Evolutionary conservation across 1,139 yeast species (phyloP).

Genomic region (Magnusiomyces magnusii): DNA sequence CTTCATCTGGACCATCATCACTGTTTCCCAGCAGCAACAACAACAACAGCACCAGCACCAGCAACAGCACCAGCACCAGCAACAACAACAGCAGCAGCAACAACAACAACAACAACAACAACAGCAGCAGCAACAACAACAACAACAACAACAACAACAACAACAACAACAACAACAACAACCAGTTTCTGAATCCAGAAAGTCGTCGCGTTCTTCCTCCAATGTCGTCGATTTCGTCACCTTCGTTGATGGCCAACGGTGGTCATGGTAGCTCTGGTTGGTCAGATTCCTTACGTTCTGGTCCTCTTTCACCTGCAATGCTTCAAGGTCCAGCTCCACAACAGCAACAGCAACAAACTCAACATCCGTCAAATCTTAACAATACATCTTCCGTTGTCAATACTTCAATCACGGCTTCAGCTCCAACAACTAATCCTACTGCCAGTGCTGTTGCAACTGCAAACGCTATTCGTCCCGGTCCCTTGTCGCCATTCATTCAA

Average conservation of each 20-base stretch:
- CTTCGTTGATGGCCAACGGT: conserved; percentile 21
- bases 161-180: too few species aligned
- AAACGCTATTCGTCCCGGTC: conserved; percentile 24
- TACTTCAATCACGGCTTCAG: background rate
- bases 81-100: too few species aligned
- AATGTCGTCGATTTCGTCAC: conserved; percentile 32
- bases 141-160: too few species aligned
- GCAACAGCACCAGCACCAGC: too few species aligned
- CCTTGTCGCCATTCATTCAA: conserved; percentile 26
- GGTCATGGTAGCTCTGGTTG: conserved; percentile 21
- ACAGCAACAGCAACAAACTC: background rate
- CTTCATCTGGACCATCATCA: too few species aligned
- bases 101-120: too few species aligned
- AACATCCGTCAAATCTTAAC: conserved; percentile 2
- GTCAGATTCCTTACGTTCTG: conserved; percentile 27
- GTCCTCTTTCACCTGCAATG: conserved; percentile 33
- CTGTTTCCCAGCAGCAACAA: too few species aligned
- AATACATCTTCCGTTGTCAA: background rate
- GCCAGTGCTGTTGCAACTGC: conserved; percentile 6
- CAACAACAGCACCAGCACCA: too few species aligned
- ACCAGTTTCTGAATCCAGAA: conserved; percentile 27
- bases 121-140: too few species aligned
- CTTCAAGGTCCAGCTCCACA: conserved; percentile 28
- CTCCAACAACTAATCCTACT: conserved; percentile 9
- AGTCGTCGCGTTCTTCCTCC: conserved; percentile 33